phyloP scores from a whole-genome alignment of 805 yeast genomes.

The Tetrapisispora arboricola region DNA sequence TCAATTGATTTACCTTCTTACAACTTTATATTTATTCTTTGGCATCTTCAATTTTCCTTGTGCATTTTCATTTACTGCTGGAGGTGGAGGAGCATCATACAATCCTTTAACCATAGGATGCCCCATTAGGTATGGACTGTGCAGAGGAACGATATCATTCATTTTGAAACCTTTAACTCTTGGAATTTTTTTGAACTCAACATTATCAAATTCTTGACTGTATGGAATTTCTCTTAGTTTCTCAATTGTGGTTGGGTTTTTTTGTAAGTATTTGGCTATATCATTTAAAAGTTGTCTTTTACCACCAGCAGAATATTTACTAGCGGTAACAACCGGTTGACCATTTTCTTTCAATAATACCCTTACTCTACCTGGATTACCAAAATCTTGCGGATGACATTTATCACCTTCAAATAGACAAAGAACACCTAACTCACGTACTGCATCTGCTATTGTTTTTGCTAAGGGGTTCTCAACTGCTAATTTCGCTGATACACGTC shows the following conservation, averaged over 20 bases:
- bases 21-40: slow-evolving; percentile 26
- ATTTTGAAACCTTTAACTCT: slow-evolving; percentile 77
- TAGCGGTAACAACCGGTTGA: slow-evolving; percentile 25
- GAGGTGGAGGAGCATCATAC: slow-evolving; percentile 45
- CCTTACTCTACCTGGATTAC: slow-evolving; percentile 94
- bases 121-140: slow-evolving; percentile 67
- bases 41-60: slow-evolving; percentile 24
- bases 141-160: slow-evolving; percentile 83
- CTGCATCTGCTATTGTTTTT: slow-evolving; percentile 68
- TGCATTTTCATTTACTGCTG: slow-evolving; percentile 19
- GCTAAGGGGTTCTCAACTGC: slow-evolving; percentile 89
- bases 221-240: slow-evolving; percentile 55
- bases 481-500: slow-evolving; percentile 57
- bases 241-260: slow-evolving; percentile 58
- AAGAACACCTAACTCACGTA: slow-evolving; percentile 27
- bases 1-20: slow-evolving; percentile 19
- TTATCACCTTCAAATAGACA: slow-evolving; percentile 66
- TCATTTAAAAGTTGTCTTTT: slow-evolving; percentile 58
- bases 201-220: slow-evolving; percentile 51
- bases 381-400: slow-evolving; percentile 92
- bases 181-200: slow-evolving; percentile 53
- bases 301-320: slow-evolving; percentile 23
- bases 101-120: slow-evolving; percentile 72
- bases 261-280: slow-evolving; percentile 50
- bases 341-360: slow-evolving; percentile 52